Evolutionary conservation across 2,329 filamentous ascomycete genomes (phyloP).

Genomic region (Fusarium piperis): DNA sequence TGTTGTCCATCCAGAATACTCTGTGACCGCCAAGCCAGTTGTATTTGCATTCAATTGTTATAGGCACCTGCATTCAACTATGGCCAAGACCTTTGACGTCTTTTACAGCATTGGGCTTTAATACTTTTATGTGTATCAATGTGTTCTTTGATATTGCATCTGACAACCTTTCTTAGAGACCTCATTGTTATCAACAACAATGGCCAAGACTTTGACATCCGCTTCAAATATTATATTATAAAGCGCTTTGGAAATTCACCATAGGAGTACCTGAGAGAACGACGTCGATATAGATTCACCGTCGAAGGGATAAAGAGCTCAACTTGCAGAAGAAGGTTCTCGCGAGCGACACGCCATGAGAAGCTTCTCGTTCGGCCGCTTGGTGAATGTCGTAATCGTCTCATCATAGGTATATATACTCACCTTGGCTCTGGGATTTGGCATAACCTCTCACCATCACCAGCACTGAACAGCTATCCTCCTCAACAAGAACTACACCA

Average conservation of each 20-base stretch:
- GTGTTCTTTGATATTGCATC: too few species aligned
- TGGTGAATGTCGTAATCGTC: background rate
- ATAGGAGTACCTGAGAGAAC: background rate
- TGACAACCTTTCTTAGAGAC: too few species aligned
- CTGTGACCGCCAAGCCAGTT: too few species aligned
- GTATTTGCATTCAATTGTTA: too few species aligned
- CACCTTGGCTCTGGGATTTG: background rate
- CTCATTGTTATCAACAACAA: too few species aligned
- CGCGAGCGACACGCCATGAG: background rate
- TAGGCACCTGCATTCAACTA: too few species aligned
- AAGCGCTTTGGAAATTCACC: background rate
- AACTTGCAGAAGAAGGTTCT: background rate
- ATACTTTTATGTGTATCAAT: too few species aligned
- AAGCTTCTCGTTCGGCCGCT: background rate
- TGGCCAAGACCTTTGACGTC: too few species aligned
- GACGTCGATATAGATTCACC: background rate
- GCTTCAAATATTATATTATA: background rate
- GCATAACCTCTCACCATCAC: background rate
- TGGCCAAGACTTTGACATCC: background rate
- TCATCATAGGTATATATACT: background rate
- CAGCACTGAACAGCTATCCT: background rate
- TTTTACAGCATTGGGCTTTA: too few species aligned
- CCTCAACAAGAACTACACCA: background rate
- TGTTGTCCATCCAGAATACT: too few species aligned
- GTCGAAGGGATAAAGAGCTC: background rate